Conservation (phyloP, 768 basidiomycete species). For the Russula earlei region DNA sequence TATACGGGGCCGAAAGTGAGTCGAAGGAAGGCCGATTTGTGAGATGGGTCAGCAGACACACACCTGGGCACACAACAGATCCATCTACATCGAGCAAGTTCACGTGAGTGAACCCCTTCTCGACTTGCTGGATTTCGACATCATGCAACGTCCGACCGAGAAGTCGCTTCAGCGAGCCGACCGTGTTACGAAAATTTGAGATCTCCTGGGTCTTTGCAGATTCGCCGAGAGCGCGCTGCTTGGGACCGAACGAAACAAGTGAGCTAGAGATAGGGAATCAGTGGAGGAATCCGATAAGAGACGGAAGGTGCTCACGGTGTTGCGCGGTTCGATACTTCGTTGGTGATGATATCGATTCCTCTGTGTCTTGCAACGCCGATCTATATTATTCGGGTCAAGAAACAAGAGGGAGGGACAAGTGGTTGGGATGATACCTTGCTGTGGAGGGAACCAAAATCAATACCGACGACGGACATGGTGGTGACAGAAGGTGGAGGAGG, state of each 20-base stretch:
- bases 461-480: conserved; percentile 85
- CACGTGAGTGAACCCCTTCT: conserved; percentile 89
- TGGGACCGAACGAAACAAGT: conserved; percentile 87
- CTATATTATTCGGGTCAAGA: conserved; percentile 31
- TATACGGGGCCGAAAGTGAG: conserved; percentile 29
- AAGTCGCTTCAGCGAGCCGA: conserved; percentile 86
- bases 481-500: neutral
- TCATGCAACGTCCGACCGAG: conserved; percentile 76
- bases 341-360: conserved; percentile 97
- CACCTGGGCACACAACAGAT: conserved; percentile 79
- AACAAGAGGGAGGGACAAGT: neutral
- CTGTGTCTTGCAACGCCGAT: conserved; percentile 93
- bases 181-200: conserved; percentile 95
- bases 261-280: conserved; percentile 43
- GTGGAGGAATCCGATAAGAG: neutral
- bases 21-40: no score
- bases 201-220: conserved; percentile 95
- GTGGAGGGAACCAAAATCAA: conserved; percentile 86
- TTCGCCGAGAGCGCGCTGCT: conserved; percentile 88
- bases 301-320: conserved; percentile 73
- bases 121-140: conserved; percentile 69
- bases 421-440: conserved; percentile 51
- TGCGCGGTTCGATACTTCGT: conserved; percentile 94
- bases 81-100: conserved; percentile 78
- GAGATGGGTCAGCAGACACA: conserved; percentile 21